A percentile compares a stretch with the other conserved stretches of the same genome.
These are phyloP conservation scores for Yamadazyma oceani DNA, from an alignment of 1,139 yeast genomes.

Conservation along the genomic window DNA sequence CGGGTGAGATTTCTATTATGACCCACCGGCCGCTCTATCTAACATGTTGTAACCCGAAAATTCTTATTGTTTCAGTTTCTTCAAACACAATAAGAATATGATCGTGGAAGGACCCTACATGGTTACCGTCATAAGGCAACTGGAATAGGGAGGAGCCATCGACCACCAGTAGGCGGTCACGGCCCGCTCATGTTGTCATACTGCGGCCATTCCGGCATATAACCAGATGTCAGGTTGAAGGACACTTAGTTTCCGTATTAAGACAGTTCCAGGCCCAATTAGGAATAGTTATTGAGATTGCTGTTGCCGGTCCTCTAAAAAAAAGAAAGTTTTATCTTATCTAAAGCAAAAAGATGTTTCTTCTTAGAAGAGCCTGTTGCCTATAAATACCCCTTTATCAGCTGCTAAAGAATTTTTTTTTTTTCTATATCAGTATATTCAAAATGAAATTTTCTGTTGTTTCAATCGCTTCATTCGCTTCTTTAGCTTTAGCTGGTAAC, in stretches of 20 bases:
- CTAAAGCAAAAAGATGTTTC: background rate
- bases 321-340: slow-evolving; percentile 2
- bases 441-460: slow-evolving; percentile 38
- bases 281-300: background rate
- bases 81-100: too few relatives aligned
- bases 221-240: too few relatives aligned
- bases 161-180: too few relatives aligned
- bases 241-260: background rate
- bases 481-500: slow-evolving; percentile 30
- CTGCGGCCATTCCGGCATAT: too few relatives aligned
- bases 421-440: background rate
- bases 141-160: too few relatives aligned
- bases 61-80: too few relatives aligned
- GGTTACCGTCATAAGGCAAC: too few relatives aligned
- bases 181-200: too few relatives aligned
- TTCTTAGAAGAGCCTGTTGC: background rate
- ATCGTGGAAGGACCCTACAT: too few relatives aligned
- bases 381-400: slow-evolving; percentile 2
- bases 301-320: background rate
- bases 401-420: background rate
- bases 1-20: too few relatives aligned
- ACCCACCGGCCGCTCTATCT: too few relatives aligned
- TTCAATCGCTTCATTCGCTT: slow-evolving; percentile 37
- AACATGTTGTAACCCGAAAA: too few relatives aligned
- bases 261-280: background rate